A percentile compares a stretch with the other conserved stretches of the same genome.
Conservation (phyloP, 768 basidiomycete species). For the Naganishia onofrii region DNA sequence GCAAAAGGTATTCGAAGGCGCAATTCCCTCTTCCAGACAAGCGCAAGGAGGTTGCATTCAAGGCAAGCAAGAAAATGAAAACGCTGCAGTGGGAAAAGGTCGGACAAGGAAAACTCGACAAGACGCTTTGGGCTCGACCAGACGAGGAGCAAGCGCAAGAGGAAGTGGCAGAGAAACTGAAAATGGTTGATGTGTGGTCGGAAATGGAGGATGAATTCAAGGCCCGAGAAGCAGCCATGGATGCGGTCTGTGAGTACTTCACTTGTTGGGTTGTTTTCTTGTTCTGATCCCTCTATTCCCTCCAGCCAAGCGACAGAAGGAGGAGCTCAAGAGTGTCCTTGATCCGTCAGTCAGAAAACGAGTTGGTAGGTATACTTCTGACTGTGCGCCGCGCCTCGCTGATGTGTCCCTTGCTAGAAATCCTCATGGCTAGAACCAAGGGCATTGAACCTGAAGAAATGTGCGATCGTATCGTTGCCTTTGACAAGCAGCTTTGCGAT, state of each 20-base stretch:
- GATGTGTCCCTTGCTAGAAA: constrained; percentile 60
- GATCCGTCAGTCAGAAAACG: constrained; percentile 88
- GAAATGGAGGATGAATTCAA: constrained; percentile 99
- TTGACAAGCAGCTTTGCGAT: constrained; percentile 80
- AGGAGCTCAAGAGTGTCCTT: constrained; percentile 85
- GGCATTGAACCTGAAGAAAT: constrained; percentile 74
- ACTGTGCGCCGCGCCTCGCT: background rate
- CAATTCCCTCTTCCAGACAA: constrained; percentile 6
- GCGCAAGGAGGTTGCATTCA: constrained; percentile 80
- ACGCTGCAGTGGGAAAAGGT: constrained; percentile 98
- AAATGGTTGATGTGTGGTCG: constrained; percentile 80
- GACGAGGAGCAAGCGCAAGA: constrained; percentile 64
- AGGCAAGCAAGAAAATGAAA: constrained; percentile 89
- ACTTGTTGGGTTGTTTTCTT: no score
- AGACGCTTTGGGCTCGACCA: constrained; percentile 75
- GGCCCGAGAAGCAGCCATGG: constrained; percentile 88
- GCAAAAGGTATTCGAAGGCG: constrained; percentile 47
- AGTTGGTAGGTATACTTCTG: constrained; percentile 66
- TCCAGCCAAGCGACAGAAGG: constrained; percentile 74
- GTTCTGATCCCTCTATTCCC: no score
- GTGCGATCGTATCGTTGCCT: constrained; percentile 73
- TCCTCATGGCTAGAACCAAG: constrained; percentile 82
- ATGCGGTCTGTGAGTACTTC: constrained; percentile 72
- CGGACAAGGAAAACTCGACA: constrained; percentile 76
- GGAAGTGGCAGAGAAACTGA: constrained; percentile 77